A percentile compares a stretch with the other conserved stretches of the same genome.
These are phyloP conservation scores for Geotrichum cucujoidarum DNA, from an alignment of 1,139 yeast species.

Conservation along the genomic window DNA sequence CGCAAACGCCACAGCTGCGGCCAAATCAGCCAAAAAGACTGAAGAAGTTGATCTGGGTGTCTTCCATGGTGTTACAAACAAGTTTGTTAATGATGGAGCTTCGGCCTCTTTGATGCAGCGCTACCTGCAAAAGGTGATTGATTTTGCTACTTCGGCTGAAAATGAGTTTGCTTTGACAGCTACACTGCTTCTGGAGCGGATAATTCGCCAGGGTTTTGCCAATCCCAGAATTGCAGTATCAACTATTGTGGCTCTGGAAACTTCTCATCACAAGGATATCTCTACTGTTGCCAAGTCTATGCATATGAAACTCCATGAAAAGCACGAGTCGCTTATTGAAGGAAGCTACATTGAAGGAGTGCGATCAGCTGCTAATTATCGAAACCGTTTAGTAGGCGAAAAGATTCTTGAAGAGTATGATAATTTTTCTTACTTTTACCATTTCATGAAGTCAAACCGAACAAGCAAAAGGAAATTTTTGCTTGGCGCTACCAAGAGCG, in stretches of 20 bases:
- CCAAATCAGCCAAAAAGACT: constrained; percentile 35
- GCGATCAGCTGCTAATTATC: constrained; percentile 48
- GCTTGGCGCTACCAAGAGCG: constrained; percentile 35
- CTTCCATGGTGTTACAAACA: constrained; percentile 49
- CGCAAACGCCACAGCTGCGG: constrained; percentile 41
- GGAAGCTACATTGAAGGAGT: constrained; percentile 61
- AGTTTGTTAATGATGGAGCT: constrained; percentile 58
- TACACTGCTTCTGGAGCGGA: constrained; percentile 50
- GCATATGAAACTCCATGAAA: constrained; percentile 53
- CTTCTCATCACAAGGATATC: constrained; percentile 47
- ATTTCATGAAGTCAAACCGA: constrained; percentile 43
- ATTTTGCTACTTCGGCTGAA: constrained; percentile 47
- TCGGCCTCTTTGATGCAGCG: constrained; percentile 69
- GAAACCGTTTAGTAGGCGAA: constrained; percentile 32
- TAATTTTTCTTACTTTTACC: constrained; percentile 39
- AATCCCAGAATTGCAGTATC: constrained; percentile 60
- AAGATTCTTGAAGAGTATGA: constrained; percentile 20
- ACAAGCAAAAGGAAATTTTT: constrained; percentile 48
- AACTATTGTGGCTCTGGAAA: constrained; percentile 63
- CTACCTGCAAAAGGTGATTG: constrained; percentile 47
- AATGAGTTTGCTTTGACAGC: constrained; percentile 46
- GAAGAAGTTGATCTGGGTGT: constrained; percentile 44
- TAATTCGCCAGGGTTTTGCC: constrained; percentile 61
- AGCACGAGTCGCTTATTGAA: constrained; percentile 67
- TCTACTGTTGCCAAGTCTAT: constrained; percentile 48